Conservation (phyloP, 1,139 yeast genomes). For the Diutina neorugosa region DNA sequence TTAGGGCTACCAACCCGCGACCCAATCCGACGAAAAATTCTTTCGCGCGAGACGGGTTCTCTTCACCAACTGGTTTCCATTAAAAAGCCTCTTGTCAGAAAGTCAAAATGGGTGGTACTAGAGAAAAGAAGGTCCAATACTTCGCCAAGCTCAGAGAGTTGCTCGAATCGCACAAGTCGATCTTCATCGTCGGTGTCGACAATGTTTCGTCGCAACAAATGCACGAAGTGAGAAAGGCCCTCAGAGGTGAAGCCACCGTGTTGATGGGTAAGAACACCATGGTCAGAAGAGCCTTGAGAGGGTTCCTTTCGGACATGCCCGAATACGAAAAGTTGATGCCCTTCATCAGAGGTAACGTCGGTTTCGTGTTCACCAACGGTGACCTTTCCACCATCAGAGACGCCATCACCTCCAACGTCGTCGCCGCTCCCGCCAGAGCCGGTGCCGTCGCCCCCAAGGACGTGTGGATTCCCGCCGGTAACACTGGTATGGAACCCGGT, state of each 20-base stretch:
- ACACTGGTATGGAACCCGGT: constrained; percentile 99
- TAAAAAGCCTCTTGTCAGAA: constrained; percentile 92
- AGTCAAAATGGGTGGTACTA: constrained; percentile 99
- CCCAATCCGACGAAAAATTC: neutral
- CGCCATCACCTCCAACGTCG: constrained; percentile 77
- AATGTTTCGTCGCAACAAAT: constrained; percentile 99
- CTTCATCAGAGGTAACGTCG: constrained; percentile 93
- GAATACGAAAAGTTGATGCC: constrained; percentile 94
- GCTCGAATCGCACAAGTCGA: constrained; percentile 93
- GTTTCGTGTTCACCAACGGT: constrained; percentile 97
- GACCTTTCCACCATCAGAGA: constrained; percentile 92
- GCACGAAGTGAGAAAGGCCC: constrained; percentile 98
- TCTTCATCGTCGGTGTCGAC: constrained; percentile 98
- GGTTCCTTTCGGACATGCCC: constrained; percentile 86
- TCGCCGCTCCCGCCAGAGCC: constrained; percentile 99
- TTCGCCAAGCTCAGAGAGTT: constrained; percentile 90
- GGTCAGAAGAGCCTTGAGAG: constrained; percentile 99
- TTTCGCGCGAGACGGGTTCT: neutral
- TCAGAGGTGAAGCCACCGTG: constrained; percentile 90
- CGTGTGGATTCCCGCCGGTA: constrained; percentile 97
- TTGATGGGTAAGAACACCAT: constrained; percentile 99
- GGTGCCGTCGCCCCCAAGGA: constrained; percentile 99
- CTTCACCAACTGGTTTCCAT: constrained; percentile 29
- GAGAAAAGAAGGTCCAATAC: constrained; percentile 95
- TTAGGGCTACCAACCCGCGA: neutral